These are phyloP conservation scores for Penicillium cinerascens DNA, from an alignment of 495 filamentous ascomycete genomes.

Conservation along the genomic window DNA sequence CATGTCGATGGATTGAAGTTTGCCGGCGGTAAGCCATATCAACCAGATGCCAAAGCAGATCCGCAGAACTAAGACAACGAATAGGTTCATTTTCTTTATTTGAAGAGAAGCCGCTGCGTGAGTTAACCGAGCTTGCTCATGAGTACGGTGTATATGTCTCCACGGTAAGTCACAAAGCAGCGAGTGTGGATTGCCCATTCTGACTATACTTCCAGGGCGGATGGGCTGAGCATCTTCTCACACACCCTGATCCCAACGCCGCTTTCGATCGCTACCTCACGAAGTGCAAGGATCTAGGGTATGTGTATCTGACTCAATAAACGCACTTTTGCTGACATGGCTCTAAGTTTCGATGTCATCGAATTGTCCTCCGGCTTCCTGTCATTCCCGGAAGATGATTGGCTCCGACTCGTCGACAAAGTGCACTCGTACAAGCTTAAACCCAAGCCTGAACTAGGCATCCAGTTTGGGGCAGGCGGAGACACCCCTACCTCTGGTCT, in stretches of 20 bases:
- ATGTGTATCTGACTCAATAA: not conserved
- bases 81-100: constrained; percentile 53
- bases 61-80: not conserved
- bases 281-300: constrained; percentile 51
- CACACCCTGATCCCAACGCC: constrained; percentile 38
- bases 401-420: constrained; percentile 53
- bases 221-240: constrained; percentile 55
- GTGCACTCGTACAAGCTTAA: constrained; percentile 50
- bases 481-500: constrained; percentile 50
- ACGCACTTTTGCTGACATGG: not conserved
- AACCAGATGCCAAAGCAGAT: not conserved
- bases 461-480: constrained; percentile 59
- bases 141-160: constrained; percentile 52
- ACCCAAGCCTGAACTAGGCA: constrained; percentile 58
- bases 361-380: constrained; percentile 55
- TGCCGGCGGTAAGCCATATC: constrained; percentile 42
- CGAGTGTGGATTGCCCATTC: not conserved
- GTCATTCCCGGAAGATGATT: constrained; percentile 53
- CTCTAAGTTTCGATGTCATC: constrained; percentile 49
- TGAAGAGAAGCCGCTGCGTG: constrained; percentile 42
- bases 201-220: constrained; percentile 35
- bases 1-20: constrained; percentile 58
- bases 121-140: constrained; percentile 53
- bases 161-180: constrained; percentile 30
- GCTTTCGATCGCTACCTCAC: constrained; percentile 51